These are phyloP conservation scores for Stachybotrys elegans DNA, from an alignment of 2,329 filamentous ascomycete genomes.

Conservation along the genomic window DNA sequence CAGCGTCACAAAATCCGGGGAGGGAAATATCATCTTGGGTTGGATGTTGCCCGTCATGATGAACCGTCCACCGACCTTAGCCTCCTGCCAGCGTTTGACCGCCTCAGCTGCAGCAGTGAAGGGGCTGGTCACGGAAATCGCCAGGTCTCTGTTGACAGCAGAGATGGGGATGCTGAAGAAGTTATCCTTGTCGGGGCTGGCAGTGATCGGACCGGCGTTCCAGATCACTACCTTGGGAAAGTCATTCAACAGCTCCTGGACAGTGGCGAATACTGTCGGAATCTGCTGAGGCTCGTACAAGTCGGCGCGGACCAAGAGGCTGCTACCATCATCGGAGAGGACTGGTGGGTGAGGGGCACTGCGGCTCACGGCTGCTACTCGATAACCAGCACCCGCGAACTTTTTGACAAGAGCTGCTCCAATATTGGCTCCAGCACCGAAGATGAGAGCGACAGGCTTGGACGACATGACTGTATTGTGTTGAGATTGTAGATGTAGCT, in stretches of 20 bases:
- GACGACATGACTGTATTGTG: neutral
- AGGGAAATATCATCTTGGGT: neutral
- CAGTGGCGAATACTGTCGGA: neutral
- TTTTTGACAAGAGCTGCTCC: neutral
- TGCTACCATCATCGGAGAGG: neutral
- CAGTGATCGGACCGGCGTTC: neutral
- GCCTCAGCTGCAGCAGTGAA: neutral
- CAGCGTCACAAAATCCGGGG: neutral
- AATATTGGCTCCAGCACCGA: neutral
- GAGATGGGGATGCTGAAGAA: neutral
- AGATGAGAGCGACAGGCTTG: neutral
- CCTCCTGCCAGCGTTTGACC: neutral
- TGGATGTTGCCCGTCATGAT: neutral
- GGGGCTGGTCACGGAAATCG: neutral
- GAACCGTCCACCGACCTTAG: neutral
- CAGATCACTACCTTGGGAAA: neutral
- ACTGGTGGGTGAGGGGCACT: neutral
- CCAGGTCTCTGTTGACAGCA: neutral
- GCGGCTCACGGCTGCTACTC: neutral
- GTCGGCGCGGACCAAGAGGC: neutral
- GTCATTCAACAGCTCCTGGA: neutral
- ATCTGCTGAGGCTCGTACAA: neutral
- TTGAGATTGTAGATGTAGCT: too few species aligned
- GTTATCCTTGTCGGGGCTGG: neutral
- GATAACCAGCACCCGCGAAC: neutral